These are phyloP conservation scores for Botrytis hyacinthi DNA, from an alignment of 2,329 filamentous ascomycete species.

Conservation along the genomic window DNA sequence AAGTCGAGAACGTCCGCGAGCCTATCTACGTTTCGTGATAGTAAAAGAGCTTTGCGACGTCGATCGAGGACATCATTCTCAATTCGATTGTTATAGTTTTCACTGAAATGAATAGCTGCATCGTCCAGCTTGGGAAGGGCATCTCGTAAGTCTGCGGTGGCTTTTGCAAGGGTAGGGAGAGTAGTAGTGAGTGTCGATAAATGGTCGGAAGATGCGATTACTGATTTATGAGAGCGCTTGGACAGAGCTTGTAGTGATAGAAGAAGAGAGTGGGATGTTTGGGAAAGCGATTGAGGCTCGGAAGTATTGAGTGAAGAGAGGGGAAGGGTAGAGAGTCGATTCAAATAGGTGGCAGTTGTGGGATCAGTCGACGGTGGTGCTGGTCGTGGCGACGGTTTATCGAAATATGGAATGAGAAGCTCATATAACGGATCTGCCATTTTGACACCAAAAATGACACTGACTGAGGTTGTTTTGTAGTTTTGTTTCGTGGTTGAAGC, in stretches of 20 bases:
- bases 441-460: conserved; percentile 18
- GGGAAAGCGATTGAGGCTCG: conserved; percentile 77
- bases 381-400: conserved; percentile 44
- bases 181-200: conserved; percentile 70
- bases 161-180: conserved; percentile 66
- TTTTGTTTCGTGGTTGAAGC: not conserved
- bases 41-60: conserved; percentile 74
- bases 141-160: conserved; percentile 65
- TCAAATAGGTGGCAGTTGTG: conserved; percentile 68
- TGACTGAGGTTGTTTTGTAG: not conserved
- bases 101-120: conserved; percentile 75
- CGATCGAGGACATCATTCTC: conserved; percentile 67
- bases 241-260: conserved; percentile 84
- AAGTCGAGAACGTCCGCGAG: conserved; percentile 89
- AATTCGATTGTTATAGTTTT: conserved; percentile 73
- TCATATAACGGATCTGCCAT: conserved; percentile 77
- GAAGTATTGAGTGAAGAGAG: conserved; percentile 68
- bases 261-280: conserved; percentile 75
- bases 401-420: conserved; percentile 63
- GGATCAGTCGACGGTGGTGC: conserved; percentile 47
- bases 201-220: conserved; percentile 77
- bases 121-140: conserved; percentile 76
- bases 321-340: conserved; percentile 72
- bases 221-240: conserved; percentile 80
- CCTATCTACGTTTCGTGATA: conserved; percentile 84